A percentile compares a stretch with the other conserved stretches of the same genome.
Conservation (phyloP, 2,329 filamentous ascomycete species). For the Colletotrichum shisoi region DNA sequence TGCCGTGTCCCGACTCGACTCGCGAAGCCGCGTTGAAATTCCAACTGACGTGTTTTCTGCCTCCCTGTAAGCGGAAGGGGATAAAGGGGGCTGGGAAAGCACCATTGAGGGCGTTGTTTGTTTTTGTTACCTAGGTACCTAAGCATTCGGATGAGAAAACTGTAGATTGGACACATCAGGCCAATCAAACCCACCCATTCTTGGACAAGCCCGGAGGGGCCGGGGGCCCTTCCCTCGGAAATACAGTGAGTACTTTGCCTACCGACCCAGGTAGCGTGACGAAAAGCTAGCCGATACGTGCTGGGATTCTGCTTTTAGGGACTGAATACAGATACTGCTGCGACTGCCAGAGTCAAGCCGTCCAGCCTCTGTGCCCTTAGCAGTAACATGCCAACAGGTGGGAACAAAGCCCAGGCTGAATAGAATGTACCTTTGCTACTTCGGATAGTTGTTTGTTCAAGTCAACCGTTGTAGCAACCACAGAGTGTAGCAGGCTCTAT, state of each 20-base stretch:
- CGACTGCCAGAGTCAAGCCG: background rate
- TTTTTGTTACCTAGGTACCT: background rate
- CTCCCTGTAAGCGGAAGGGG: conserved; percentile 5
- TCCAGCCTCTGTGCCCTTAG: conserved; percentile 1
- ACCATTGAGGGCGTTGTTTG: conserved; percentile 14
- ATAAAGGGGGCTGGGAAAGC: conserved; percentile 5
- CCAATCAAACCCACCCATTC: background rate
- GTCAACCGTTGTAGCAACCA: too few species aligned
- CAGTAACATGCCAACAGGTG: background rate
- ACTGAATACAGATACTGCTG: background rate
- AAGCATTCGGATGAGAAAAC: background rate
- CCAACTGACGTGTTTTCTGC: background rate
- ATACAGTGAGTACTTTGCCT: too few species aligned
- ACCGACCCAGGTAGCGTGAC: too few species aligned
- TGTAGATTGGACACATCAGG: background rate
- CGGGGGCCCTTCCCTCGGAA: too few species aligned
- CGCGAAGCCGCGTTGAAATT: conserved; percentile 4
- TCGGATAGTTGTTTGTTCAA: too few species aligned
- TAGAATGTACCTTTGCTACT: background rate
- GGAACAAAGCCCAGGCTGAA: conserved; percentile 1
- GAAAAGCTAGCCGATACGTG: background rate
- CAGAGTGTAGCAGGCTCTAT: too few species aligned
- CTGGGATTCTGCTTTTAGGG: background rate
- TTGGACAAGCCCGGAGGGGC: background rate
- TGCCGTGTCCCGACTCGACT: background rate